These are phyloP conservation scores for Daedaleopsis sinensis DNA, from an alignment of 768 basidiomycete species.

Conservation along the genomic window DNA sequence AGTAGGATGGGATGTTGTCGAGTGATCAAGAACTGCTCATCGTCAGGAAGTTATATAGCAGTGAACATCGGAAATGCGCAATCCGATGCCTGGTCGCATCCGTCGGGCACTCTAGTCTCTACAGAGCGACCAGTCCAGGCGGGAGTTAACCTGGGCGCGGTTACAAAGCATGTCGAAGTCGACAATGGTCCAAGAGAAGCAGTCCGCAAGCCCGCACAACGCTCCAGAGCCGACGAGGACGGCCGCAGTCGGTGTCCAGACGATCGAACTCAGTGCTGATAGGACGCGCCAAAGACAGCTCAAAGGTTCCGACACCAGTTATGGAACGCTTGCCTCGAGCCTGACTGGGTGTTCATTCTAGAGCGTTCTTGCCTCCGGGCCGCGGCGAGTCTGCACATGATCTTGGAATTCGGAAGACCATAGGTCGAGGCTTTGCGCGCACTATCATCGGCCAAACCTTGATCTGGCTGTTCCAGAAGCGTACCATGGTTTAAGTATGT, in stretches of 20 bases:
- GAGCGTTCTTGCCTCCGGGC: background rate
- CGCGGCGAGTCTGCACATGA: background rate
- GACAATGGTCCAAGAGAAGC: background rate
- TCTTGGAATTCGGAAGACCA: background rate
- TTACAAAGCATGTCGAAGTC: too few relatives aligned
- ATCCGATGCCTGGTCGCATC: background rate
- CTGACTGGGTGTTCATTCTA: background rate
- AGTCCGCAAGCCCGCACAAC: conserved; percentile 11
- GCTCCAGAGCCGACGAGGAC: conserved; percentile 5
- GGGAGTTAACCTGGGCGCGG: too few relatives aligned
- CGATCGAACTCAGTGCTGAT: background rate
- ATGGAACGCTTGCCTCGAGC: background rate
- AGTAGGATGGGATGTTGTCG: background rate
- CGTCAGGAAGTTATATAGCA: background rate
- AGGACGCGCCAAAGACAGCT: background rate
- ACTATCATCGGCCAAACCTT: too few relatives aligned
- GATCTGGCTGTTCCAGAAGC: too few relatives aligned
- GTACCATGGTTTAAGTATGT: too few relatives aligned
- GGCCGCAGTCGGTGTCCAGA: conserved; percentile 1
- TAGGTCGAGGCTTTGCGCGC: background rate
- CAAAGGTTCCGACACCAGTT: background rate
- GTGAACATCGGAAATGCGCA: background rate
- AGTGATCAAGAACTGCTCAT: background rate
- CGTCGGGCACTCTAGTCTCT: background rate
- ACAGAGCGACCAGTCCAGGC: background rate